Evolutionary conservation across 2,329 filamentous ascomycete species (phyloP).

Genomic region (Elsinoe ampelina): DNA sequence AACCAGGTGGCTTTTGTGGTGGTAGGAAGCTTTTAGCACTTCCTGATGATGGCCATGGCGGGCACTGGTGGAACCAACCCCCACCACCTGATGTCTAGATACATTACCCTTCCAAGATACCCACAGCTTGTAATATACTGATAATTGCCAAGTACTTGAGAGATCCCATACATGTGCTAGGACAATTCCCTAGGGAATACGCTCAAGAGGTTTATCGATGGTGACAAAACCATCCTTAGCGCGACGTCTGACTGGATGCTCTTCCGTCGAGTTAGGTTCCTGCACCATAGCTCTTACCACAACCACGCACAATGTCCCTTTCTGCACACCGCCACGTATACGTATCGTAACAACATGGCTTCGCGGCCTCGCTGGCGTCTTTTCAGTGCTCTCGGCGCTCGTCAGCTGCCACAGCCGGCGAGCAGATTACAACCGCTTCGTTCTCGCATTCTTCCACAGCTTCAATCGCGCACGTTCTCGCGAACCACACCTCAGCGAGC

Average conservation of each 20-base stretch:
- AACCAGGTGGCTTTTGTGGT: constrained; percentile 49
- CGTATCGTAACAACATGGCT: neutral
- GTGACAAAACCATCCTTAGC: too few species aligned
- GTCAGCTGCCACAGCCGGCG: neutral
- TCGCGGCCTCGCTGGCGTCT: neutral
- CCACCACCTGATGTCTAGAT: neutral
- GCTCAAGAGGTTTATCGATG: too few species aligned
- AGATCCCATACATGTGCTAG: too few species aligned
- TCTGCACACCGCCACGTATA: too few species aligned
- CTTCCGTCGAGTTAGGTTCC: too few species aligned
- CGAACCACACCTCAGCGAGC: neutral
- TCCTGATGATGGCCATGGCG: constrained; percentile 21
- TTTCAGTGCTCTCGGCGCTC: too few species aligned
- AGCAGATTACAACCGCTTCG: neutral
- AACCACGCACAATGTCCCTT: too few species aligned
- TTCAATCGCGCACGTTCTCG: neutral
- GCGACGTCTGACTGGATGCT: too few species aligned
- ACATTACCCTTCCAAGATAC: neutral
- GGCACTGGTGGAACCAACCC: constrained; percentile 12
- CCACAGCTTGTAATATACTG: neutral
- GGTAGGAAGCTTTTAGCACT: constrained; percentile 45
- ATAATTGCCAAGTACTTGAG: too few species aligned
- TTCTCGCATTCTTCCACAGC: neutral
- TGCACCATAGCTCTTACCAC: too few species aligned
- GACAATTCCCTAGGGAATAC: too few species aligned